Conservation (phyloP, 768 basidiomycete species). For the Lactarius evosmus region DNA sequence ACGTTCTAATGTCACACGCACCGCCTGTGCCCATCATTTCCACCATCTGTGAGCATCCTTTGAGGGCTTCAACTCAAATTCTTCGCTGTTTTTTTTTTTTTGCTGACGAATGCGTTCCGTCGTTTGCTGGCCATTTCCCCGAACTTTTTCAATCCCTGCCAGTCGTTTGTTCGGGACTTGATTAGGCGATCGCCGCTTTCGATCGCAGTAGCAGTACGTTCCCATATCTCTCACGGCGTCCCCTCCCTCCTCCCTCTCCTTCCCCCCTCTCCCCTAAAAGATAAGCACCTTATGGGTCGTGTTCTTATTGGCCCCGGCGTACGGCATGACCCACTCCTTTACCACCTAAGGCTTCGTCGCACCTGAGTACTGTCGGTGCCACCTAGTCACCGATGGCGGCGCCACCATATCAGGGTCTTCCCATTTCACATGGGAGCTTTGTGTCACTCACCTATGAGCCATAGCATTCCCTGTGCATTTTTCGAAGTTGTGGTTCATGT, state of each 20-base stretch:
- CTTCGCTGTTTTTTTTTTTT: no score
- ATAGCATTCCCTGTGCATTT: slow-evolving; percentile 15
- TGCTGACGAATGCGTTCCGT: slow-evolving; percentile 19
- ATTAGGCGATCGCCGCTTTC: slow-evolving; percentile 28
- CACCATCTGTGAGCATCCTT: background rate
- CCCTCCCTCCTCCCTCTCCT: slow-evolving; percentile 16
- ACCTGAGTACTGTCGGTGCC: slow-evolving; percentile 30
- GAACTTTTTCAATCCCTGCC: slow-evolving; percentile 29
- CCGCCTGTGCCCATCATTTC: no score
- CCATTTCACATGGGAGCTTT: slow-evolving; percentile 22
- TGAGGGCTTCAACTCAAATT: no score
- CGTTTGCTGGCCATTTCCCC: slow-evolving; percentile 24
- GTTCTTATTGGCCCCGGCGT: slow-evolving; percentile 28
- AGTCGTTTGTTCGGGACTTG: slow-evolving; percentile 25
- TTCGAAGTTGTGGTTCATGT: background rate
- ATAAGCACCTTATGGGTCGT: slow-evolving; percentile 27
- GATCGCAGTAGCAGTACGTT: slow-evolving; percentile 12
- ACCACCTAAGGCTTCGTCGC: slow-evolving; percentile 28
- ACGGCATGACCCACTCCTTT: no score
- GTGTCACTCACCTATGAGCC: slow-evolving; percentile 29
- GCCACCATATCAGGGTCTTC: background rate
- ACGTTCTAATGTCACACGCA: no score
- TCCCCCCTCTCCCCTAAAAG: slow-evolving; percentile 24
- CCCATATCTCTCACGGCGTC: background rate
- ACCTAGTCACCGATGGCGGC: slow-evolving; percentile 17